These are phyloP conservation scores for Acer campestre DNA, from an alignment of 345 rosid species.

Conservation along the genomic window DNA sequence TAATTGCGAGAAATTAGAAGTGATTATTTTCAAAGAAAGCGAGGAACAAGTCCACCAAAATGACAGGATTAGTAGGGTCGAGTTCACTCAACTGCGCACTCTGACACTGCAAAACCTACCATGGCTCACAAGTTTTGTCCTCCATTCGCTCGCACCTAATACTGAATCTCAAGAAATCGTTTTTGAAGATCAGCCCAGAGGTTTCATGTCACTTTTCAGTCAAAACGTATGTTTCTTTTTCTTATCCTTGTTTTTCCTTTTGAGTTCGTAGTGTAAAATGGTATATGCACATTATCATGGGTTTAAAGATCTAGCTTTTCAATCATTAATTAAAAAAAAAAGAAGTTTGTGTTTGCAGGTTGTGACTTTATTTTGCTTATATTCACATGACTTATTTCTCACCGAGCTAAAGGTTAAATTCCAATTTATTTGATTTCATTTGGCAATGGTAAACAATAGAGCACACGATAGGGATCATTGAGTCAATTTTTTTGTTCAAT, in stretches of 20 bases:
- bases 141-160: not conserved
- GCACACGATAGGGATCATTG: no score
- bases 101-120: not conserved
- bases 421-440: not conserved
- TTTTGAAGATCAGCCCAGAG: no score
- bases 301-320: not conserved
- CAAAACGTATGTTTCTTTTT: not conserved
- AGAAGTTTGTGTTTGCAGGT: not conserved
- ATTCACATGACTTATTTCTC: not conserved
- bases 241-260: no score
- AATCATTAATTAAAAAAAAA: not conserved
- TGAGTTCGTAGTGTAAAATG: no score
- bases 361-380: not conserved
- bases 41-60: not conserved
- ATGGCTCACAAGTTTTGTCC: not conserved
- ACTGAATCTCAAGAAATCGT: not conserved
- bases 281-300: no score
- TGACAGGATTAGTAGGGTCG: not conserved
- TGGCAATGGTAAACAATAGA: no score
- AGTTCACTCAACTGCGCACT: not conserved
- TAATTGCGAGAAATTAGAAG: not conserved
- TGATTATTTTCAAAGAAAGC: slow-evolving; percentile 2
- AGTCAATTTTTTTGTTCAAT: no score
- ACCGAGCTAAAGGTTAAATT: not conserved
- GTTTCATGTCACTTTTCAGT: not conserved